These are phyloP conservation scores for Colletotrichum higginsianum DNA, from an alignment of 2,329 filamentous ascomycete genomes.

Conservation along the genomic window DNA sequence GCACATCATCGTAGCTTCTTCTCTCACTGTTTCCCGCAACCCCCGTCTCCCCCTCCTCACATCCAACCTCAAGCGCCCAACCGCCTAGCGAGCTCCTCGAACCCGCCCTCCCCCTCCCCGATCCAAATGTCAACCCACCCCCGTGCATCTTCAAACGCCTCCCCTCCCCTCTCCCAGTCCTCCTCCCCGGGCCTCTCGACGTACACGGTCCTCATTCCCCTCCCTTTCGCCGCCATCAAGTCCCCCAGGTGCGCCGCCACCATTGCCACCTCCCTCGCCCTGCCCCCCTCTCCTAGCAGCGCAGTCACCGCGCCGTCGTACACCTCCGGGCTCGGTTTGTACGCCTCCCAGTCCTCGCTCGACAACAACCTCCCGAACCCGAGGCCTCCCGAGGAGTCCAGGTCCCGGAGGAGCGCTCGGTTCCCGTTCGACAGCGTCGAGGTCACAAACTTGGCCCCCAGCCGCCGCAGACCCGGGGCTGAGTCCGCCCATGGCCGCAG, in stretches of 20 bases:
- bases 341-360: conserved; percentile 79
- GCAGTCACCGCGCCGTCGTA: conserved; percentile 77
- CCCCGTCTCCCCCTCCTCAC: background rate
- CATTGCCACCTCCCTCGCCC: conserved; percentile 77
- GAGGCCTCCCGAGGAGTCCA: conserved; percentile 71
- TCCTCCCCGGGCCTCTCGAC: conserved; percentile 80
- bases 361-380: conserved; percentile 75
- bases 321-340: conserved; percentile 79
- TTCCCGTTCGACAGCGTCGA: conserved; percentile 85
- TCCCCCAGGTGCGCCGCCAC: conserved; percentile 83
- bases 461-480: conserved; percentile 65
- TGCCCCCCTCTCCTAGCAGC: conserved; percentile 61
- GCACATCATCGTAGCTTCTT: background rate
- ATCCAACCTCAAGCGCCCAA: conserved; percentile 41
- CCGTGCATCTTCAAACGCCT: conserved; percentile 66
- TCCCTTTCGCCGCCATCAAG: conserved; percentile 74
- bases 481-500: conserved; percentile 80
- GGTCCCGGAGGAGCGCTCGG: conserved; percentile 73
- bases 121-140: conserved; percentile 59
- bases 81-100: conserved; percentile 49
- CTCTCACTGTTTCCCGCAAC: too few relatives aligned
- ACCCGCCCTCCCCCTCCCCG: conserved; percentile 50
- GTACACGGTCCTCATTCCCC: conserved; percentile 80
- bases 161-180: conserved; percentile 66
- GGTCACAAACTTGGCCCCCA: conserved; percentile 70